Base-by-base conservation (phyloP, 495 filamentous ascomycete genomes). In the Neurospora sp. region DNA sequence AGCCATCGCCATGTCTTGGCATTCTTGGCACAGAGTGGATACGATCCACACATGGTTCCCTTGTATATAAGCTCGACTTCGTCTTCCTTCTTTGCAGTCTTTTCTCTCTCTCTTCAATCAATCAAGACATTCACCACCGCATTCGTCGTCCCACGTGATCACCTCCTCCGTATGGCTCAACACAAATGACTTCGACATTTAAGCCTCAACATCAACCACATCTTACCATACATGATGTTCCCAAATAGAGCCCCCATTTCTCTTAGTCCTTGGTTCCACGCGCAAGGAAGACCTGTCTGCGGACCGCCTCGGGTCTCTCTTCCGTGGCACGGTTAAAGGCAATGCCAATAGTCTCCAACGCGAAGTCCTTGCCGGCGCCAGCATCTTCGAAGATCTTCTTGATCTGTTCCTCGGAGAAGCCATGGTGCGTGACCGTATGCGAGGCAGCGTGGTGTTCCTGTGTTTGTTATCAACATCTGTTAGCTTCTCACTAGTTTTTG, bases 331-430 rank as follows among this genome's bases (percentile, higher is more conserved):
- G 27, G 42, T 76, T 69, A 42, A 80, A 74, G n/a, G 77, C 72
- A 20, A 79, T 77, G 4, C 76, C 81, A 31, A 86, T 73, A 38
- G 80, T 74, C 72, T 81, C 73, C 31, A 85, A 76, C 20, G 69
- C 79, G 72, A 90, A 88, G 2, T 82, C 82, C 44, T 73, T 74
- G 1, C 78, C 81, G 27, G 86, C 78, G 0, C 88, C 88, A 38
- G 88, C 87, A 10, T 78, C 76, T 48, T 84, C 81, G 71, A 87
- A 90, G 71, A 90, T 78, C 37, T 80, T 78, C 73, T 78, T 77
- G 78, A 90, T 86, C 69, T 85, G 80, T 8, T 84, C 82, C 71
- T 83, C 76, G 40, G 82, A 83, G 71, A 91, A 90, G 5, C 89
- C 89, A 76, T 90, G 88, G 70, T 85, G 85, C 68, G 83, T 83